A percentile compares a stretch with the other conserved stretches of the same genome.
Conservation (phyloP, 2,329 filamentous ascomycete species). For the Sclerotinia minor region DNA sequence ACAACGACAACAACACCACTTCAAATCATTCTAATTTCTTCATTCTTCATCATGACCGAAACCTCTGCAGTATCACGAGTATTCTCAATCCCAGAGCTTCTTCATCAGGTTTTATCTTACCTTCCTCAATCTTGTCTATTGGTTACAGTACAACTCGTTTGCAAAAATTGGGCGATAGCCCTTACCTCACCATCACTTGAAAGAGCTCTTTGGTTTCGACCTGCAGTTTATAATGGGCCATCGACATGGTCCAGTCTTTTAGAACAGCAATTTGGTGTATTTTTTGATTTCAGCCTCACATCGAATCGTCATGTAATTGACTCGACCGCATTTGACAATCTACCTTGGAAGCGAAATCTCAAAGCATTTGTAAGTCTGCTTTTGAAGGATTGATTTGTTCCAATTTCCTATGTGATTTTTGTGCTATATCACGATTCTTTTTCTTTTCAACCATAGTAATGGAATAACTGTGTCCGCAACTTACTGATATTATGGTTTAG, state of each 20-base stretch:
- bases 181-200: conserved; percentile 17
- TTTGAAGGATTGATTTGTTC: not conserved
- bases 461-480: not conserved
- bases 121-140: conserved; percentile 22
- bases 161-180: conserved; percentile 14
- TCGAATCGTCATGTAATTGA: not conserved
- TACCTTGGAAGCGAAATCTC: conserved; percentile 19
- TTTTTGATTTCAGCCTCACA: conserved; percentile 7
- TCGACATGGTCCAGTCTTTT: conserved; percentile 20
- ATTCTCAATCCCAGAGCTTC: conserved; percentile 21
- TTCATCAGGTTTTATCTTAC: conserved; percentile 17
- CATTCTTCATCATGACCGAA: conserved; percentile 10
- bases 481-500: not conserved
- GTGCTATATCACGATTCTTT: not conserved
- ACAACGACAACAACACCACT: no score
- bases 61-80: conserved; percentile 11
- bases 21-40: not conserved
- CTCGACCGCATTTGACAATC: not conserved
- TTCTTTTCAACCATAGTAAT: not conserved
- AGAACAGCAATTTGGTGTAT: conserved; percentile 14
- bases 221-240: not conserved
- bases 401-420: not conserved
- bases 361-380: conserved; percentile 17
- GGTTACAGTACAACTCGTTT: not conserved
- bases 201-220: conserved; percentile 18